These are phyloP conservation scores for Clitopilus hobsonii DNA, from an alignment of 768 basidiomycete genomes.

Conservation along the genomic window DNA sequence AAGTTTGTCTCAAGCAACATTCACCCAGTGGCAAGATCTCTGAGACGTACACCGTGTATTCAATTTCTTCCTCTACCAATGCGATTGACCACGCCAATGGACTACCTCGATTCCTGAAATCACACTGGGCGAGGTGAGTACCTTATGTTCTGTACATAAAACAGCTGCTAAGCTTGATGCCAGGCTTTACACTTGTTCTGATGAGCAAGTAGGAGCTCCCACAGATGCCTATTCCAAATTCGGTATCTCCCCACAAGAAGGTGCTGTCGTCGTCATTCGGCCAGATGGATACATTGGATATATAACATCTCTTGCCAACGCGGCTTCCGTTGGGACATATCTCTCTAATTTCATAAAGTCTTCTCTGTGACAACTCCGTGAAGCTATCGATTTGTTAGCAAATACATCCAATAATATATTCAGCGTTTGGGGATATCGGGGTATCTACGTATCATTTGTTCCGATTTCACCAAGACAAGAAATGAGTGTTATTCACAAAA, in stretches of 20 bases:
- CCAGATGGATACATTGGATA: slow-evolving; percentile 66
- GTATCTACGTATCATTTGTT: too few relatives aligned
- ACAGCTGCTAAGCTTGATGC: neutral
- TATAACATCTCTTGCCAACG: slow-evolving; percentile 44
- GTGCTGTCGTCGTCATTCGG: slow-evolving; percentile 51
- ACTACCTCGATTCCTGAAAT: slow-evolving; percentile 39
- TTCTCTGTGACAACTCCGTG: neutral
- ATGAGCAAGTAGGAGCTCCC: slow-evolving; percentile 11
- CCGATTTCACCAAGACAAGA: too few relatives aligned
- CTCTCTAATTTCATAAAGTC: slow-evolving; percentile 39
- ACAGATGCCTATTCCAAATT: slow-evolving; percentile 55
- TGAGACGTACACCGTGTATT: slow-evolving; percentile 38
- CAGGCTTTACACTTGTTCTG: neutral
- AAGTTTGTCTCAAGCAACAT: slow-evolving; percentile 23
- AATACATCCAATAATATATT: too few relatives aligned
- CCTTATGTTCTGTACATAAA: neutral
- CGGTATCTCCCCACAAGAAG: slow-evolving; percentile 37
- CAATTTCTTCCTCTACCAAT: slow-evolving; percentile 34
- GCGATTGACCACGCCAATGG: slow-evolving; percentile 36
- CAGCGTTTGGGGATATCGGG: too few relatives aligned
- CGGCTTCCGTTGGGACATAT: slow-evolving; percentile 37
- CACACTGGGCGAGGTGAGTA: slow-evolving; percentile 59
- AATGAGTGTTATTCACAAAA: too few relatives aligned
- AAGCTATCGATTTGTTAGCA: too few relatives aligned
- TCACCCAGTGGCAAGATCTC: slow-evolving; percentile 22